phyloP scores from a whole-genome alignment of 768 basidiomycete species.

The Lenzites betulinus region DNA sequence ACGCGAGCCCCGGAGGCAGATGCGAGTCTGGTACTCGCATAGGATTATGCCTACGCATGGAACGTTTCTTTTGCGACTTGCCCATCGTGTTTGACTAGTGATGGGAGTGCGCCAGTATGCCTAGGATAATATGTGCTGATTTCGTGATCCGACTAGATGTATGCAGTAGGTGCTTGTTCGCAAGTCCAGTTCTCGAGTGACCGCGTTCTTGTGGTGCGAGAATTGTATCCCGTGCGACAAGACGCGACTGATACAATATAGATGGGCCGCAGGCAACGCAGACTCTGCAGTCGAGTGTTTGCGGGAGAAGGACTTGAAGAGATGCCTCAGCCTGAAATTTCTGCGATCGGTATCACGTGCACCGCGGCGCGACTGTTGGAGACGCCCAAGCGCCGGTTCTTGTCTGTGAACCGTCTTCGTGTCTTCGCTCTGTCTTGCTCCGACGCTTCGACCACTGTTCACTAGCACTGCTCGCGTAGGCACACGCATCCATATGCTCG shows the following conservation, averaged over 20 bases:
- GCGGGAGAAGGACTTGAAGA: no score
- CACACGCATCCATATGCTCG: no score
- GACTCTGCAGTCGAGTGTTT: not conserved
- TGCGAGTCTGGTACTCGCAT: conserved; percentile 93
- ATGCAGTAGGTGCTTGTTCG: not conserved
- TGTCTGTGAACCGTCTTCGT: not conserved
- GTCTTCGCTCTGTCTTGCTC: not conserved
- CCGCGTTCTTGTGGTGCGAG: not conserved
- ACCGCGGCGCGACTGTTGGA: not conserved
- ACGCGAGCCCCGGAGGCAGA: conserved; percentile 77
- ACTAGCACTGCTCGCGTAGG: not conserved
- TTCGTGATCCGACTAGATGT: not conserved
- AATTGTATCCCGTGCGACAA: no score
- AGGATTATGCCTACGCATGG: conserved; percentile 89
- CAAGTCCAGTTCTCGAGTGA: not conserved
- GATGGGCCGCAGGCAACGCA: not conserved
- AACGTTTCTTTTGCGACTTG: conserved; percentile 87
- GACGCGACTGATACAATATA: not conserved
- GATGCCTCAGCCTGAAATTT: conserved; percentile 17
- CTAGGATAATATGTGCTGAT: not conserved
- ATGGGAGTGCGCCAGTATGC: not conserved
- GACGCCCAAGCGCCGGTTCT: not conserved
- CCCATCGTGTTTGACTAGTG: conserved; percentile 58
- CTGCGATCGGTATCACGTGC: conserved; percentile 16
- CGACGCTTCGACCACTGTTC: no score